Evolutionary conservation across 345 rosid species (phyloP).

Genomic region (Murraya paniculata): DNA sequence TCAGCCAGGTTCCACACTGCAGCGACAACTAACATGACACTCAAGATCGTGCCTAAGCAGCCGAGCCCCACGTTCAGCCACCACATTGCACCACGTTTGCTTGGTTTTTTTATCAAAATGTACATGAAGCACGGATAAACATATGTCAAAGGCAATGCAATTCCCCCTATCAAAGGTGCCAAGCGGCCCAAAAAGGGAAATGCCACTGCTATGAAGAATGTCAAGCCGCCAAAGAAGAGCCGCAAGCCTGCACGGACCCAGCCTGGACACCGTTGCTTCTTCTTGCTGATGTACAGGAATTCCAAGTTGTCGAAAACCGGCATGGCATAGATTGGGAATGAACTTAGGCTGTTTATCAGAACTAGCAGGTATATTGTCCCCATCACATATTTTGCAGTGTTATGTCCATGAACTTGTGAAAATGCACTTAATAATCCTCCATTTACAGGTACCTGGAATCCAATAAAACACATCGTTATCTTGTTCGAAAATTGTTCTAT

Average conservation of each 20-base stretch:
- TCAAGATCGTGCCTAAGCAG: slow-evolving; percentile 32
- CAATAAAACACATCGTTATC: not conserved
- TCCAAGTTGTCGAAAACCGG: slow-evolving; percentile 54
- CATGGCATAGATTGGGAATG: slow-evolving; percentile 59
- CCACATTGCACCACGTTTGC: slow-evolving; percentile 21
- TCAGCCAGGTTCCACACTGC: slow-evolving; percentile 36
- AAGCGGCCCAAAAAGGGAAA: slow-evolving; percentile 50
- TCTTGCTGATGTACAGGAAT: slow-evolving; percentile 18
- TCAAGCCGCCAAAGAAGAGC: slow-evolving; percentile 39
- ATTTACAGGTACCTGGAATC: slow-evolving; percentile 21
- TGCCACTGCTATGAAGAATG: slow-evolving; percentile 37
- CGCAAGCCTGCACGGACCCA: slow-evolving; percentile 29
- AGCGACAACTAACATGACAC: slow-evolving; percentile 32
- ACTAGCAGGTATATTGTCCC: slow-evolving; percentile 26
- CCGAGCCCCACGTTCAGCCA: slow-evolving; percentile 44
- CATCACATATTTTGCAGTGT: slow-evolving; percentile 23
- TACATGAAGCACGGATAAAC: slow-evolving; percentile 65
- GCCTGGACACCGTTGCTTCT: slow-evolving; percentile 21
- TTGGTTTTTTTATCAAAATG: slow-evolving; percentile 29
- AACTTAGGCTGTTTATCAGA: slow-evolving; percentile 28
- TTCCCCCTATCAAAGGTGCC: slow-evolving; percentile 42
- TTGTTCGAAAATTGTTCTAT: too few species aligned
- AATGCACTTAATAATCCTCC: slow-evolving; percentile 41
- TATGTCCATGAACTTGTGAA: slow-evolving; percentile 15
- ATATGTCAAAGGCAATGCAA: slow-evolving; percentile 39